phyloP scores from a whole-genome alignment of 2,329 filamentous ascomycete genomes.

The Clarireedia monteithiana region DNA sequence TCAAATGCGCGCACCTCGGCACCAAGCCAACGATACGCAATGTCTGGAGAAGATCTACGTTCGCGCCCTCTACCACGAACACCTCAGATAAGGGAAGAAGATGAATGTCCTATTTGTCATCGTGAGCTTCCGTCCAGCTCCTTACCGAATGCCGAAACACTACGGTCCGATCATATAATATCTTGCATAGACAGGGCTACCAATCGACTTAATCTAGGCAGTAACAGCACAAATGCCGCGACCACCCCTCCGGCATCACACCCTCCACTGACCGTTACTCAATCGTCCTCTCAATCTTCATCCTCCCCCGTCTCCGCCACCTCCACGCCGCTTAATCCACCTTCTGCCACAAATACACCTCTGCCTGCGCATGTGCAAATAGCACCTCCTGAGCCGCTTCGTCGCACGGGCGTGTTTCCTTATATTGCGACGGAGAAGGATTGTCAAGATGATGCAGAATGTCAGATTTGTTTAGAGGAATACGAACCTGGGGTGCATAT shows the following conservation, averaged over 20 bases:
- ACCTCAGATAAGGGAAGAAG: slow-evolving; percentile 56
- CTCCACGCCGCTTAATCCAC: slow-evolving; percentile 21
- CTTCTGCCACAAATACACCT: slow-evolving; percentile 11
- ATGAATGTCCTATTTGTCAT: slow-evolving; percentile 74
- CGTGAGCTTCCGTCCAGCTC: slow-evolving; percentile 55
- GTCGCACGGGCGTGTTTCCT: slow-evolving; percentile 54
- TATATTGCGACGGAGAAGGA: slow-evolving; percentile 61
- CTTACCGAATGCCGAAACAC: slow-evolving; percentile 44
- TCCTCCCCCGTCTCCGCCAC: slow-evolving; percentile 15
- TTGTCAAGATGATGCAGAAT: slow-evolving; percentile 59
- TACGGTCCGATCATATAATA: slow-evolving; percentile 51
- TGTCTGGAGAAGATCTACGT: slow-evolving; percentile 7
- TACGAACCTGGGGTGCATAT: slow-evolving; percentile 54
- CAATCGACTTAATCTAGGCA: slow-evolving; percentile 8
- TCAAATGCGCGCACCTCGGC: neutral
- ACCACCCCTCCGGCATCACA: slow-evolving; percentile 8
- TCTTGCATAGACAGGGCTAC: slow-evolving; percentile 39
- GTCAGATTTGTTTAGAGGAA: slow-evolving; percentile 61
- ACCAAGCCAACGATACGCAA: slow-evolving; percentile 3
- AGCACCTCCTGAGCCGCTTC: slow-evolving; percentile 15
- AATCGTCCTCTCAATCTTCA: slow-evolving; percentile 18
- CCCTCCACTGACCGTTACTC: slow-evolving; percentile 7
- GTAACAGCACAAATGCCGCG: neutral
- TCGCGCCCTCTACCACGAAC: slow-evolving; percentile 15
- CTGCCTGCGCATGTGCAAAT: no score